Evolutionary conservation across 129 eudicot species (phyloP), one percentile per base, ranked within the genome.

Genomic region (Mikania micrantha): DNA sequence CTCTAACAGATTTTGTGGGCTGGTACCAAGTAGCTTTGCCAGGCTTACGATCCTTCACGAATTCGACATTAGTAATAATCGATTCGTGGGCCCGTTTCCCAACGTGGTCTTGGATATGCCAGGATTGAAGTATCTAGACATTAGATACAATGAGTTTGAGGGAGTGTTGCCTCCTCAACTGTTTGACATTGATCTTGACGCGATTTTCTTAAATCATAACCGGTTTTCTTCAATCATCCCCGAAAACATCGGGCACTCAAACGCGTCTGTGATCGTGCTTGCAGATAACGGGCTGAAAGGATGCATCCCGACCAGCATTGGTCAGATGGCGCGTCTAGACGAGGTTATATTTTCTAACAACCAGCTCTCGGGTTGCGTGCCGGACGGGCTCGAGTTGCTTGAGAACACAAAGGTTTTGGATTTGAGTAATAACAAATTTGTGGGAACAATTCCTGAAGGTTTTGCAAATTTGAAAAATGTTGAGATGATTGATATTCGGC

Each of bases 11-110:
- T 92, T 92, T 47, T 88, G 91, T 22, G 98, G 98, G 5, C 28
- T 52, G 9, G 54, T 92, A 45, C 98, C 98, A 0, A 20, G 64
- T 12, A 80, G 75, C 31, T 61, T 88, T n/a, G 67, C 69, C 6
- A 80, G 57, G 39, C 74, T 88, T 29, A 58, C 47, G 27, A 77
- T 76, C 53, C 49, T 92, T 17, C 70, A 67, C 40, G 98, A 92
- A 53, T 60, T 92, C 0, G 98, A 92, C 73, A 64, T 92, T 0
- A 88, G 98, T 77, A 92, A 88, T 64, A 92, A 92, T 72, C 71
- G 85, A 4, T 84, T 92, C 39, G 85, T 78, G 7, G 98, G 96
- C 9, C 74, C 79, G 38, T 92, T 92, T 58, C 98, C 96, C 1
- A 22, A 50, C 7, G 82, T 79, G 7, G 71, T 88, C 36, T 57